Conservation (phyloP, 2,329 filamentous ascomycete species). For the Penicillium crustosum region DNA sequence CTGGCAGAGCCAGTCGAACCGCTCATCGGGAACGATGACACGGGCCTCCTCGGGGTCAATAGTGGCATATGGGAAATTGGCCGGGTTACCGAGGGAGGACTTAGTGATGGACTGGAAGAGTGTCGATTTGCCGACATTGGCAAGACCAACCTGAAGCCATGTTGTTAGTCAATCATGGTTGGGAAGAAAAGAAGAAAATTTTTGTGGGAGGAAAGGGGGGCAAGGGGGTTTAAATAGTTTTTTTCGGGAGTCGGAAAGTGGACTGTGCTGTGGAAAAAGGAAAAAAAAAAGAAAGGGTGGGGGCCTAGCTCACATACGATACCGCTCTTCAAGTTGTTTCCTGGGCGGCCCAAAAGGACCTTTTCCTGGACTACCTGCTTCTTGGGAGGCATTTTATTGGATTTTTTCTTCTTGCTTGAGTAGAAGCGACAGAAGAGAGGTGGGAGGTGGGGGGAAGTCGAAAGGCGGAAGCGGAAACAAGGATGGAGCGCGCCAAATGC, state of each 20-base stretch:
- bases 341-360: constrained; percentile 89
- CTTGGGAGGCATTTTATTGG: constrained; percentile 89
- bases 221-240: constrained; percentile 24
- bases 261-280: constrained; percentile 29
- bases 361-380: constrained; percentile 89
- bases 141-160: constrained; percentile 77
- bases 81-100: constrained; percentile 93
- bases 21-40: constrained; percentile 92
- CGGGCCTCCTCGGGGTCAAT: constrained; percentile 98
- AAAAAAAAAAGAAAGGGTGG: constrained; percentile 34
- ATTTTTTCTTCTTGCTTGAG: constrained; percentile 60
- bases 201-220: constrained; percentile 16
- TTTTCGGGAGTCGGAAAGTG: constrained; percentile 27
- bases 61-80: constrained; percentile 98
- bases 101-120: constrained; percentile 99
- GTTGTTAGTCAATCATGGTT: constrained; percentile 20
- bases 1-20: constrained; percentile 91
- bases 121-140: constrained; percentile 99
- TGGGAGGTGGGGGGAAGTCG: constrained; percentile 29
- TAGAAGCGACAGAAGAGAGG: constrained; percentile 48
- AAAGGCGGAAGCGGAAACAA: constrained; percentile 46
- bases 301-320: constrained; percentile 73
- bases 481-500: constrained; percentile 44
- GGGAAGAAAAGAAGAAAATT: constrained; percentile 19
- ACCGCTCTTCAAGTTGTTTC: constrained; percentile 98